Evolutionary conservation across 1,284 basidiomycete genomes (phyloP).

Genomic region (Athelia psychrophila): DNA sequence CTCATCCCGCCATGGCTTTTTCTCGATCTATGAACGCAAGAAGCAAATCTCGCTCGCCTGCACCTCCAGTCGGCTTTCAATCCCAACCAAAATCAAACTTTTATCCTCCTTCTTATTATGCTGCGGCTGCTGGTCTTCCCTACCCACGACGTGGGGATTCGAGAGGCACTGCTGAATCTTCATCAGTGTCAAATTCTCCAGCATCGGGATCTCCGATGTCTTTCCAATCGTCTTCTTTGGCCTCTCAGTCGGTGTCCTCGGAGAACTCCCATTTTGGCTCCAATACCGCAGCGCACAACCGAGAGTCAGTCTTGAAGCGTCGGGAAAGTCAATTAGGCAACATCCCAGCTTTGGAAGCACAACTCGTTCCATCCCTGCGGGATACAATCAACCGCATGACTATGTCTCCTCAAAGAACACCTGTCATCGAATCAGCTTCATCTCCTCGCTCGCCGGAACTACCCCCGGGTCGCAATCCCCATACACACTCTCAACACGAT

Average conservation of each 20-base stretch:
- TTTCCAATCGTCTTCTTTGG: neutral
- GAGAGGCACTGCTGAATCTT: neutral
- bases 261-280: conserved; percentile 1
- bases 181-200: neutral
- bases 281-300: conserved; percentile 11
- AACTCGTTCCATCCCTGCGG: conserved; percentile 62
- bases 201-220: neutral
- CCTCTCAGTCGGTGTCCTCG: conserved; percentile 7
- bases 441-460: conserved; percentile 10
- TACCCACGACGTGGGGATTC: conserved; percentile 15
- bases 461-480: neutral
- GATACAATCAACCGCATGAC: conserved; percentile 76
- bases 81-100: conserved; percentile 35
- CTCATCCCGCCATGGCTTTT: conserved; percentile 20
- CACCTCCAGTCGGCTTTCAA: conserved; percentile 18
- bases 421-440: conserved; percentile 9
- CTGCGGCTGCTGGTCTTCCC: conserved; percentile 51
- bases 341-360: conserved; percentile 55
- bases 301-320: conserved; percentile 13
- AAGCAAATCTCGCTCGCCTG: conserved; percentile 28
- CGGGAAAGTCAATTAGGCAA: conserved; percentile 47
- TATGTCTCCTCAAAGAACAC: conserved; percentile 34
- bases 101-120: conserved; percentile 63
- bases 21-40: conserved; percentile 22
- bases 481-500: too few relatives aligned